These are phyloP conservation scores for Taphrina confusa DNA, from an alignment of 1,139 yeast genomes.

Conservation along the genomic window DNA sequence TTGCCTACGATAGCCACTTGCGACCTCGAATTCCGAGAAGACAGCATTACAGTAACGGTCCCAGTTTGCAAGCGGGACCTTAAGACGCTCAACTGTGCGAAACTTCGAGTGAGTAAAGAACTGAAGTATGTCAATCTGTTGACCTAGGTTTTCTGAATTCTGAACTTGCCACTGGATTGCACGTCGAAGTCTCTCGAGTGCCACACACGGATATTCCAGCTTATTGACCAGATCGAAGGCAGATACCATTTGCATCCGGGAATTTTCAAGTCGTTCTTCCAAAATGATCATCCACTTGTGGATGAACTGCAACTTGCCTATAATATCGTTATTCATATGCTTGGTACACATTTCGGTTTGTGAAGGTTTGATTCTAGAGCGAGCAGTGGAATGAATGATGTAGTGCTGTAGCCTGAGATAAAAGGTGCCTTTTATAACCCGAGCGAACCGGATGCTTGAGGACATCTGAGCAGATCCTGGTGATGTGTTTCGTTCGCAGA, in stretches of 20 bases:
- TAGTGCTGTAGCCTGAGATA: too few species aligned
- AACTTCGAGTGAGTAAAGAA: neutral
- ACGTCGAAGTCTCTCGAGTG: neutral
- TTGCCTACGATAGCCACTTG: neutral
- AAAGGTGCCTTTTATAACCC: too few species aligned
- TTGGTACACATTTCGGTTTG: too few species aligned
- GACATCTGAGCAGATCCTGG: too few species aligned
- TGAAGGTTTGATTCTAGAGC: too few species aligned
- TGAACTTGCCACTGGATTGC: neutral
- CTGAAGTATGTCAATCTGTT: neutral
- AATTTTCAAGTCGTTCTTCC: neutral
- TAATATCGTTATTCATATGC: too few species aligned
- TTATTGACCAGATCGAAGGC: neutral
- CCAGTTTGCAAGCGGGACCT: neutral
- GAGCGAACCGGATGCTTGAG: too few species aligned
- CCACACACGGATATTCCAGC: neutral
- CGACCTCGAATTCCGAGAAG: neutral
- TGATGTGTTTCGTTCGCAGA: too few species aligned
- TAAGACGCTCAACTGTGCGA: neutral
- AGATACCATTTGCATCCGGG: neutral
- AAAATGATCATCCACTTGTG: neutral
- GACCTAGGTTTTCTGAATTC: neutral
- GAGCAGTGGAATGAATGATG: too few species aligned
- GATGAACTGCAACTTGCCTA: neutral
- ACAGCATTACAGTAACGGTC: neutral